Evolutionary conservation across 371 early-diverging fungal species (phyloP).

Genomic region (Mucor plumbeus): DNA sequence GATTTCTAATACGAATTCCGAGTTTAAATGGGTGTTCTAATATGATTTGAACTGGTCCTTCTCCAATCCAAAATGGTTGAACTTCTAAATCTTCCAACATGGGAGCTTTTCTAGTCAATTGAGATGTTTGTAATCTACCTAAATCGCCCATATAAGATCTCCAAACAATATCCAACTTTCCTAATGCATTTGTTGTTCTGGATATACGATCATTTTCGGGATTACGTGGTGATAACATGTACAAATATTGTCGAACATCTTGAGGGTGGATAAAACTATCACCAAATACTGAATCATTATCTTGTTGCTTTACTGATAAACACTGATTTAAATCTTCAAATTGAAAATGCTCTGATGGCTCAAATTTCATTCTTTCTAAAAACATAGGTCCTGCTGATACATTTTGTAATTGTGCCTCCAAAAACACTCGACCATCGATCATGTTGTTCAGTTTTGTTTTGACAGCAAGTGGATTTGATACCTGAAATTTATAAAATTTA

Average conservation of each 20-base stretch:
- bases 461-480: conserved; percentile 93
- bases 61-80: conserved; percentile 56
- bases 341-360: conserved; percentile 75
- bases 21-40: conserved; percentile 74
- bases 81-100: conserved; percentile 79
- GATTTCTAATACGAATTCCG: conserved; percentile 59
- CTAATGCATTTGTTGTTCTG: conserved; percentile 80
- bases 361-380: conserved; percentile 89
- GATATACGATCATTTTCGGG: conserved; percentile 63
- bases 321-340: conserved; percentile 70
- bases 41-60: conserved; percentile 36
- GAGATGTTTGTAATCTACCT: conserved; percentile 94
- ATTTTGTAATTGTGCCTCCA: conserved; percentile 95
- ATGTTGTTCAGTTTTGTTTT: conserved; percentile 92
- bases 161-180: conserved; percentile 96
- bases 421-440: conserved; percentile 75
- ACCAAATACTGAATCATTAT: conserved; percentile 58
- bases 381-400: conserved; percentile 80
- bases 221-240: conserved; percentile 74
- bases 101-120: conserved; percentile 84
- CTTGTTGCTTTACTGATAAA: conserved; percentile 15
- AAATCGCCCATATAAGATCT: conserved; percentile 84
- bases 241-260: conserved; percentile 91
- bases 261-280: conserved; percentile 69
- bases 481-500: conserved; percentile 95